Base-by-base conservation (phyloP, 192 early-diverging fungal species). In the Linnemannia schmuckeri region DNA sequence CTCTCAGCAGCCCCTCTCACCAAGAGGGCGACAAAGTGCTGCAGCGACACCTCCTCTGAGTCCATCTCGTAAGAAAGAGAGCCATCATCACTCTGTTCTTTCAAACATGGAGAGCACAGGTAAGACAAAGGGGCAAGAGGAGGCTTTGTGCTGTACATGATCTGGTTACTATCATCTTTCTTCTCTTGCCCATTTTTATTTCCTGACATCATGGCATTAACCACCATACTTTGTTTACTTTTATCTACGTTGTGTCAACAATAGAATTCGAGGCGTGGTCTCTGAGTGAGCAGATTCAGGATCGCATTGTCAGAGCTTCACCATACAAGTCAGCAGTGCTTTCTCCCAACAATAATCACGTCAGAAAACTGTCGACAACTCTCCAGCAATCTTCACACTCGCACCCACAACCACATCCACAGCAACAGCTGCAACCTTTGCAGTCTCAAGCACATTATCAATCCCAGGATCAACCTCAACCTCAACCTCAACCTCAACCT, bases 201-300 rank as follows among this genome's bases (percentile, higher is more conserved):
- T 74, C 27, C 35, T 75, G 74, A 15, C 20, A 52, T 24, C 33
- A 55, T 24, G 61, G 33, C 61, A 33, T 10, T 33, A 66, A 33
- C 61, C 61, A 66, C 30, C 57, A 35, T 61, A 1, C 55, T 47
- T 66, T 30, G 27, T 15, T 37, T 9, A 30, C 24, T 76, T 68
- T 27, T 49, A 7, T 13, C 44, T 38, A 17, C 41, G 3, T 10
- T 18, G 3, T 55, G 24, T n/a, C 47, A 12, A 55, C 30, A n/a
- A 37, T 30, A 87, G 85, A 87, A 75, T 87, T 87, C 44, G 85
- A 87, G 46, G 44, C 80, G 3, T 87, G 85, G 85, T 78, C 85
- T 41, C 17, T 84, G 37, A 84, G 52, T 20, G 82, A 79, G 9
- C 76, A 83, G n/a, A 78, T 87, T 49, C 79, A 87, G 35, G 85